A percentile compares a stretch with the other conserved stretches of the same genome.
Evolutionary conservation across 1,284 basidiomycete genomes (phyloP).

Genomic region (Pterula multifida): DNA sequence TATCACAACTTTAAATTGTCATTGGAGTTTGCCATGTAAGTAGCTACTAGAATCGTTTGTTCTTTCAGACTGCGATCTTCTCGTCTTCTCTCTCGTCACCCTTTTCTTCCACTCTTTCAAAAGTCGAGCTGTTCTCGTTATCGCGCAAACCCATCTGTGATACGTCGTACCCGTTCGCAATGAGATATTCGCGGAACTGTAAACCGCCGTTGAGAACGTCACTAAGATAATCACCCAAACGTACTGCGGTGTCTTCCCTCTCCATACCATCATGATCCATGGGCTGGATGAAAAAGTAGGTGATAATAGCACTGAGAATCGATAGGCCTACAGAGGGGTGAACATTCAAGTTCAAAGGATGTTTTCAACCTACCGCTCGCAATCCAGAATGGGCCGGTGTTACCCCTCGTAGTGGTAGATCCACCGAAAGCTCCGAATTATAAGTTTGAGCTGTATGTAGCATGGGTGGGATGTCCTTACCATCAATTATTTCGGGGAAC

Average conservation of each 20-base stretch:
- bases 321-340: constrained; percentile 40
- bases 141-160: constrained; percentile 44
- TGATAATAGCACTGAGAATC: constrained; percentile 64
- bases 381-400: constrained; percentile 76
- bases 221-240: constrained; percentile 10
- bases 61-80: not conserved
- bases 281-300: constrained; percentile 66
- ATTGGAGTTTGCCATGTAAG: too few relatives aligned
- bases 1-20: too few relatives aligned
- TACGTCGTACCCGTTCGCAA: constrained; percentile 66
- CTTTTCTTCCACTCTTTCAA: not conserved
- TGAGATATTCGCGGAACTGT: constrained; percentile 74
- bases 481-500: constrained; percentile 59
- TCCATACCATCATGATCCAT: constrained; percentile 71
- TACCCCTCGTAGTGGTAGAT: constrained; percentile 33
- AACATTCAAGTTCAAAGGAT: not conserved
- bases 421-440: constrained; percentile 45
- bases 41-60: too few relatives aligned
- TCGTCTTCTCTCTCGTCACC: constrained; percentile 1
- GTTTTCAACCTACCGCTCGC: constrained; percentile 41
- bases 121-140: not conserved
- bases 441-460: not conserved
- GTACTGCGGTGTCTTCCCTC: constrained; percentile 56
- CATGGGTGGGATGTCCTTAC: constrained; percentile 21
- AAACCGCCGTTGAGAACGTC: not conserved